These are phyloP conservation scores for Fusarium algeriense DNA, from an alignment of 2,329 filamentous ascomycete genomes.

Conservation along the genomic window DNA sequence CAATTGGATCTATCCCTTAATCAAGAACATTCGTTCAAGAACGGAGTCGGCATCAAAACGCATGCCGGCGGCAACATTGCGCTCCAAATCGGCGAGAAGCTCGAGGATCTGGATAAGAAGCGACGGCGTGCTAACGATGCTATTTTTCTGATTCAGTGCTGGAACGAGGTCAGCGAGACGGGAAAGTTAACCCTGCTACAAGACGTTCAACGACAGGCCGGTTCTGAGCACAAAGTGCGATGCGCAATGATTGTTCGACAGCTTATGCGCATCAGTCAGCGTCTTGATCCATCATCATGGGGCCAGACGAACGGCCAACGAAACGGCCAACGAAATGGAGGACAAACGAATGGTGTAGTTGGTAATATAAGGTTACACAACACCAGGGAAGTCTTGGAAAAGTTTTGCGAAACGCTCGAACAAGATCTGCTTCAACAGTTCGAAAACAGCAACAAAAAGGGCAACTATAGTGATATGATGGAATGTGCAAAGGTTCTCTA, in stretches of 20 bases:
- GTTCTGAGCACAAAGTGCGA: conserved; percentile 90
- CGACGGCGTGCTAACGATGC: conserved; percentile 90
- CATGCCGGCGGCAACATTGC: conserved; percentile 85
- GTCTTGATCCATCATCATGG: conserved; percentile 84
- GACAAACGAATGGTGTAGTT: conserved; percentile 58
- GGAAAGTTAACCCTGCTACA: conserved; percentile 90
- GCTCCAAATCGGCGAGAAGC: conserved; percentile 91
- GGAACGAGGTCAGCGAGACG: conserved; percentile 92
- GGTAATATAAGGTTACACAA: conserved; percentile 65
- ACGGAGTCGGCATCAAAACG: conserved; percentile 51
- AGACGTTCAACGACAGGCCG: conserved; percentile 85
- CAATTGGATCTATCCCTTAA: conserved; percentile 87
- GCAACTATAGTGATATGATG: conserved; percentile 98
- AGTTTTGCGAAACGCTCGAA: conserved; percentile 94
- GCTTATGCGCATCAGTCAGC: conserved; percentile 91
- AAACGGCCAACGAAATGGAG: conserved; percentile 64
- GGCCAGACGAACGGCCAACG: conserved; percentile 68
- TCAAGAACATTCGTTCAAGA: conserved; percentile 59
- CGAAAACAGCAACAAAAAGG: conserved; percentile 93
- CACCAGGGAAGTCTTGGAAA: conserved; percentile 91
- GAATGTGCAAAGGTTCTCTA: conserved; percentile 94
- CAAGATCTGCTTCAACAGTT: conserved; percentile 97
- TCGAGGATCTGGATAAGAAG: conserved; percentile 96
- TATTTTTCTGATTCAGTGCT: conserved; percentile 95
- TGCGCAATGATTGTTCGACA: conserved; percentile 95